Percentiles rank a stretch among this genome's conserved stretches.
phyloP scores from a whole-genome alignment of 2,329 filamentous ascomycete species.

The Lasiodiplodia gonubiensis region DNA sequence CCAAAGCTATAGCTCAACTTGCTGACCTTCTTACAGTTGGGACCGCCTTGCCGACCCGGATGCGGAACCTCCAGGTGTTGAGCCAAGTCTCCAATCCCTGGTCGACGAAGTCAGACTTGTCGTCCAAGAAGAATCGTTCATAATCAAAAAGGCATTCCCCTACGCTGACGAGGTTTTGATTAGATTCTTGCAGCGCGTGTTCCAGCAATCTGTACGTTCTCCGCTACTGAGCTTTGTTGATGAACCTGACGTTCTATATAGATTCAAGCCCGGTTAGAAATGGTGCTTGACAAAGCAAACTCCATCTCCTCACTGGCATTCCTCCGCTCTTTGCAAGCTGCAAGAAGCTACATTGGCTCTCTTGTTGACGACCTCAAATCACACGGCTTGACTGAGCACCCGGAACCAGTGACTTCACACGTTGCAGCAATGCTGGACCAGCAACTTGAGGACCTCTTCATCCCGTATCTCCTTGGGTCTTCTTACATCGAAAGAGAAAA shows the following conservation, averaged over 20 bases:
- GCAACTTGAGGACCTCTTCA: constrained; percentile 69
- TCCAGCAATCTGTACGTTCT: constrained; percentile 75
- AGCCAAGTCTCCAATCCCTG: constrained; percentile 88
- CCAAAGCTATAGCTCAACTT: too few species aligned
- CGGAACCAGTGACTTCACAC: constrained; percentile 85
- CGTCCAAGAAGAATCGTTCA: constrained; percentile 95
- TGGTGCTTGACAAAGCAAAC: constrained; percentile 93
- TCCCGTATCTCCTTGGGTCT: constrained; percentile 69
- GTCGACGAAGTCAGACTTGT: constrained; percentile 94
- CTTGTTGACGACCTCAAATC: constrained; percentile 92
- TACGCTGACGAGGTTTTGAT: constrained; percentile 93
- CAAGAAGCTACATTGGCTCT: constrained; percentile 83
- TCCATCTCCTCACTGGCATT: constrained; percentile 92
- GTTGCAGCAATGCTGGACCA: constrained; percentile 75
- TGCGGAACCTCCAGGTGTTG: constrained; percentile 86
- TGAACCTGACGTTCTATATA: constrained; percentile 5
- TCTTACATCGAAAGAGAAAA: constrained; percentile 71
- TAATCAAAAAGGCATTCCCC: constrained; percentile 95
- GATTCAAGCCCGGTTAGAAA: constrained; percentile 92
- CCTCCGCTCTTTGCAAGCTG: constrained; percentile 86
- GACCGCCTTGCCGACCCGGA: constrained; percentile 94
- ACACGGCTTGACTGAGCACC: constrained; percentile 93
- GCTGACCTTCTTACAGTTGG: constrained; percentile 63
- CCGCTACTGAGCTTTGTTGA: not conserved
- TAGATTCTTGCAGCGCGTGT: constrained; percentile 93